Base-by-base conservation (phyloP, 1,284 basidiomycete species). In the Ceratobasidium sp. region DNA sequence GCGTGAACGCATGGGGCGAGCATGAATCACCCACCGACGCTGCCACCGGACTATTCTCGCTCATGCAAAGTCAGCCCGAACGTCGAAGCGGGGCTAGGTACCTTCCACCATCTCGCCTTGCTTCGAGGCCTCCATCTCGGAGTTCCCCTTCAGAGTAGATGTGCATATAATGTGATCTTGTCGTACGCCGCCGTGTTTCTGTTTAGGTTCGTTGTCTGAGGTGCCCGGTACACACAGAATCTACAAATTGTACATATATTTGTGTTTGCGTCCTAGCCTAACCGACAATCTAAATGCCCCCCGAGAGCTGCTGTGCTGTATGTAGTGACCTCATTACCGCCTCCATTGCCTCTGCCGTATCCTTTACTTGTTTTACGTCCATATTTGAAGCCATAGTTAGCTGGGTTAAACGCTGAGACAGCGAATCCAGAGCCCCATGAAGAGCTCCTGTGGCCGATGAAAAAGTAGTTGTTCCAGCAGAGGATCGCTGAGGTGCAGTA, bases 271-370 rank as follows among this genome's bases (percentile, higher is more conserved):
- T 49, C 46, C 57, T n/a, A 46, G 40, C 64, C 22, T 32, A 51
- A 22, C n/a, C 46, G n/a, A 29, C 37, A 25, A 5, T 13, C 65
- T 44, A 75, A 54, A 56, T 29, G 17, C 51, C 25, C 25, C 44
- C 59, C 15, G 46, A 37, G n/a, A 93, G 83, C 77, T 90, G 86
- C 77, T 86, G 88, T 69, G 92, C 87, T 76, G 90, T 86, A 7
- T 84, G 83, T 76, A 94, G 83, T 11, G 92, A 91, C 78, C 89
- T 87, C 1, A 89, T 86, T 15, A 91, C 89, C 81, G 90, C 92
- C 61, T 84, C 83, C 61, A 94, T 91, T 0, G 91, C 89, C 77
- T 93, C 91, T n/a, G 92, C 91, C 3, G 88, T 89, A 62, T 85
- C 84, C 34, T 86, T 87, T 69, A 94, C 88, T 19, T 86, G 84